Evolutionary conservation across 169 alveolate species (phyloP).

Genomic region (Plasmodium chabaudi): DNA sequence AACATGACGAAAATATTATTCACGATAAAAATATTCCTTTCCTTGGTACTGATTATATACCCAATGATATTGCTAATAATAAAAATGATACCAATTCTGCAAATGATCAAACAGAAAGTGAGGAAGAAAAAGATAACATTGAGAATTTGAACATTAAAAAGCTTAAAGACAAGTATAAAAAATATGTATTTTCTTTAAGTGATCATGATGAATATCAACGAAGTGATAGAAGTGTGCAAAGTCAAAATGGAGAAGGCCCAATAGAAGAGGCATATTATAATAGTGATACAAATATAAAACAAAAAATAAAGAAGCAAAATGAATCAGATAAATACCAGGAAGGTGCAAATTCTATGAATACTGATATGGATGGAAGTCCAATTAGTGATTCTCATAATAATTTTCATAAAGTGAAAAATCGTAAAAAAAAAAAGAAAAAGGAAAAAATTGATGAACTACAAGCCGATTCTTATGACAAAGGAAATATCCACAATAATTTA

Average conservation of each 20-base stretch:
- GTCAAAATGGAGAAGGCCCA: neutral
- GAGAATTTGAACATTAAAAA: constrained; percentile 2
- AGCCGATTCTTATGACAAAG: too few relatives aligned
- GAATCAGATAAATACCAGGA: too few relatives aligned
- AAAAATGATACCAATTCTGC: constrained; percentile 5
- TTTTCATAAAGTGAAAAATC: too few relatives aligned
- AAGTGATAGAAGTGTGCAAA: neutral
- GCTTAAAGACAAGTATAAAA: constrained; percentile 19
- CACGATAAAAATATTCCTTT: constrained; percentile 54
- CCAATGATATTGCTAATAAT: neutral
- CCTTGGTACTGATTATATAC: constrained; percentile 28
- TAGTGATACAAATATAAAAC: too few relatives aligned
- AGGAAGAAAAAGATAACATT: constrained; percentile 5
- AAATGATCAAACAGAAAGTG: neutral
- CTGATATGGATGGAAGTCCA: too few relatives aligned
- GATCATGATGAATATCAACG: constrained; percentile 21
- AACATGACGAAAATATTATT: neutral
- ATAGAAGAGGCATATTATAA: neutral
- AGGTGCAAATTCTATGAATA: too few relatives aligned
- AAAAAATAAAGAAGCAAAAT: too few relatives aligned
- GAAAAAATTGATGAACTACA: neutral
- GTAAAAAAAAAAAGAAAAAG: neutral
- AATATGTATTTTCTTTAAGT: constrained; percentile 8
- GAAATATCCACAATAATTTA: too few relatives aligned
- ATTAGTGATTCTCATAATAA: too few relatives aligned